Evolutionary conservation across 345 rosid species (phyloP), one percentile per base, ranked within the genome.

Genomic region (Geranium rotundifolium): DNA sequence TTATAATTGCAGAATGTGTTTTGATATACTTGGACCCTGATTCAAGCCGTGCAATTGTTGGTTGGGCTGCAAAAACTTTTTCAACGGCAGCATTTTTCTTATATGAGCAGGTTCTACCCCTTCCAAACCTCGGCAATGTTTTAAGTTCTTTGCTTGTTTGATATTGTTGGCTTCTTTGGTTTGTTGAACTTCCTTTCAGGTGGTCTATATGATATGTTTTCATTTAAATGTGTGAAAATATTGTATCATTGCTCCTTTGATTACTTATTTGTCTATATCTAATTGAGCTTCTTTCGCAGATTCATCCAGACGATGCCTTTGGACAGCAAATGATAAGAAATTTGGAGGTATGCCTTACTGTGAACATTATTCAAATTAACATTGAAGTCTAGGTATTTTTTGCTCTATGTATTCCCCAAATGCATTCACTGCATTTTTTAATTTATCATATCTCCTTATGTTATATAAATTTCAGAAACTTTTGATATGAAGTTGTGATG

Each of bases 1-100:
- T 88, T 81, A 86, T 90, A 71, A 86, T 88, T 82, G 97, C 99
- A 88, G 99, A 93, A 79, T 88, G 99, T 67, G 91, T 93, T 73
- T 80, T 93, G 72, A 93, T 93, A 75, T 90, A 93, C 85, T 63
- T 90, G 89, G 91, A 80, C 73, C 92, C 97, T n/a, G 89, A 86
- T 67, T 86, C 99, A 71, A 84, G 86, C 76, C 72, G 77, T 18
- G 76, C 83, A 58, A 81, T 90, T 20, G 95, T 88, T 67, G 76
- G 78, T 63, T 93, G 99, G 99, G 85, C 95, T 17, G 79, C 97
- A 70, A 68, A 70, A 68, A 80, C 75, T 5, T 88, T 93, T 77
- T 74, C 90, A 65, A 85, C 92, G 19, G 84, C 91, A 60, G 79
- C 83, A 15, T 88, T 90, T 84, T 88, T 90, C 90, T 74, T 90